Conservation (phyloP, 208 protist genomes). For the Blastocrithidia nonstop region DNA sequence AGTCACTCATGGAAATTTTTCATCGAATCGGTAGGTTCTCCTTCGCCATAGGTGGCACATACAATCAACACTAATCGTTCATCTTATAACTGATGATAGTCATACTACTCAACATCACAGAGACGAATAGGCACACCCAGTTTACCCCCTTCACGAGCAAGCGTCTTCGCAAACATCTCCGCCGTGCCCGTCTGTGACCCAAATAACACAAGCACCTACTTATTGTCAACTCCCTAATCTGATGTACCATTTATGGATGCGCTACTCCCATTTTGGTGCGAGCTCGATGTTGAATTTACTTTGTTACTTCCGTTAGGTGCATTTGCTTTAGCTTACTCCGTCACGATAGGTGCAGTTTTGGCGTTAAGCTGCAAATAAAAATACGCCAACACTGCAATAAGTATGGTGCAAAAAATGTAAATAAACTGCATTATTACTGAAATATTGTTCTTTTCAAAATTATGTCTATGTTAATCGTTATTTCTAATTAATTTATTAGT, state of each 20-base stretch:
- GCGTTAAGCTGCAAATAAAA: slow-evolving; percentile 24
- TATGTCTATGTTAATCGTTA: too few relatives aligned
- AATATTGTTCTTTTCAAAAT: too few relatives aligned
- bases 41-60: slow-evolving; percentile 85
- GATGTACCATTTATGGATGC: not conserved
- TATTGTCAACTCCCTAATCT: slow-evolving; percentile 4
- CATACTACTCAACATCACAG: slow-evolving; percentile 55
- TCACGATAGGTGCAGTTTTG: slow-evolving; percentile 1
- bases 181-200: slow-evolving; percentile 83
- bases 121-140: slow-evolving; percentile 41
- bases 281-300: not conserved
- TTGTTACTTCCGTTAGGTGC: not conserved
- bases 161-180: slow-evolving; percentile 79
- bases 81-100: slow-evolving; percentile 29
- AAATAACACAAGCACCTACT: slow-evolving; percentile 61
- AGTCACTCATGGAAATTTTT: slow-evolving; percentile 78
- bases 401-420: slow-evolving; percentile 15
- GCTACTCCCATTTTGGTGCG: not conserved
- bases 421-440: too few relatives aligned
- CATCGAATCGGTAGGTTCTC: slow-evolving; percentile 84
- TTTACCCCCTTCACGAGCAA: slow-evolving; percentile 49
- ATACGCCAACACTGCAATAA: slow-evolving; percentile 27
- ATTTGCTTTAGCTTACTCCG: not conserved
- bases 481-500: too few relatives aligned
- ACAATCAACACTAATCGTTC: slow-evolving; percentile 60